Conservation (phyloP, 2,329 filamentous ascomycete genomes). For the Cladosporium sphaerospermum region DNA sequence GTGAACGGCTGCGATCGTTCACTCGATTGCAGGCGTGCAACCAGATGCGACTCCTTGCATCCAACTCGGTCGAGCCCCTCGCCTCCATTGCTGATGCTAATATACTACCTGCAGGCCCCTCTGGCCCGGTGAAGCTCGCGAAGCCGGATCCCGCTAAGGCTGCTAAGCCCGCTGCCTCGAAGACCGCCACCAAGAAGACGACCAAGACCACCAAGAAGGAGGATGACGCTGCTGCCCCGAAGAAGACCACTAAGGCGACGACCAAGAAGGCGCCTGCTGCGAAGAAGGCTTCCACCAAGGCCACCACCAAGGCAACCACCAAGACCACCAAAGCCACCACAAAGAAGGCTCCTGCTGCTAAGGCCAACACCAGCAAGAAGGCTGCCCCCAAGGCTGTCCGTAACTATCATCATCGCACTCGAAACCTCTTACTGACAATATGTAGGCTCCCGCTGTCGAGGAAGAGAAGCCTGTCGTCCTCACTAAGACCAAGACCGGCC, state of each 20-base stretch:
- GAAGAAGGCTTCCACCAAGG: conserved; percentile 44
- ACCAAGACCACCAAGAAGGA: conserved; percentile 29
- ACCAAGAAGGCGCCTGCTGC: conserved; percentile 27
- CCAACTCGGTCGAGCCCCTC: not conserved
- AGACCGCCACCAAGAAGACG: conserved; percentile 33
- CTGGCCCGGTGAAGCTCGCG: conserved; percentile 79
- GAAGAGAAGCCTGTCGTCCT: conserved; percentile 62
- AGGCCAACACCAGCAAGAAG: conserved; percentile 41
- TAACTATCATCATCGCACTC: not conserved
- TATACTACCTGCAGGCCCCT: conserved; percentile 54
- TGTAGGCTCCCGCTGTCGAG: conserved; percentile 58
- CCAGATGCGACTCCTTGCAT: not conserved
- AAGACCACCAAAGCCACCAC: conserved; percentile 19
- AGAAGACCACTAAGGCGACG: conserved; percentile 50
- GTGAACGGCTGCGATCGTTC: not conserved
- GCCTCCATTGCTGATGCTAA: conserved; percentile 17
- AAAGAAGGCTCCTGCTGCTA: conserved; percentile 31
- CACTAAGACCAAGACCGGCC: conserved; percentile 79
- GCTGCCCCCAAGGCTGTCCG: conserved; percentile 38
- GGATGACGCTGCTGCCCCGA: conserved; percentile 34
- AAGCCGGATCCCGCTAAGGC: conserved; percentile 35
- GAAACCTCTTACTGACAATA: conserved; percentile 13
- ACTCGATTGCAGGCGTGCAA: not conserved
- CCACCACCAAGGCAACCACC: conserved; percentile 32
- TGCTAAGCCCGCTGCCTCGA: conserved; percentile 29